phyloP scores from a whole-genome alignment of 345 rosid species.

The Theobroma cacao region DNA sequence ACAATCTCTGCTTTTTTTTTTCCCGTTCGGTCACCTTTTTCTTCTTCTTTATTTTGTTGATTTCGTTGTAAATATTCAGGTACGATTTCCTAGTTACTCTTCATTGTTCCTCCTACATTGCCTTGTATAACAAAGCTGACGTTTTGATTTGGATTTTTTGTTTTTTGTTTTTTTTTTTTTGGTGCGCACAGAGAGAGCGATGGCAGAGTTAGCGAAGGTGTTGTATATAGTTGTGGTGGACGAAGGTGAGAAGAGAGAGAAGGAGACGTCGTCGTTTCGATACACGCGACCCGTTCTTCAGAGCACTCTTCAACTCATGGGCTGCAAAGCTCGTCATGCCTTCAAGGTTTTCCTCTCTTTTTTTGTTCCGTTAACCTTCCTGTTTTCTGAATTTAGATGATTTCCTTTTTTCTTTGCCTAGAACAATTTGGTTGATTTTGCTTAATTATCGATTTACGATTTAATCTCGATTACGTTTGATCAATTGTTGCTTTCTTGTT shows the following conservation, averaged over 20 bases:
- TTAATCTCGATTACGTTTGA: neutral
- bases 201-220: conserved; percentile 71
- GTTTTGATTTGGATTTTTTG: neutral
- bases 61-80: neutral
- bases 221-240: conserved; percentile 88
- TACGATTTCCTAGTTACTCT: neutral
- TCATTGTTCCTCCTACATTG: neutral
- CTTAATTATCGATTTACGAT: neutral
- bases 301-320: conserved; percentile 94
- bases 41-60: neutral
- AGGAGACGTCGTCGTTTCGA: conserved; percentile 53
- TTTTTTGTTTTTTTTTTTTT: neutral
- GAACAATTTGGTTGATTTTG: neutral
- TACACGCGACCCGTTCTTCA: conserved; percentile 91
- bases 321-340: conserved; percentile 97
- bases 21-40: neutral
- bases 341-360: conserved; percentile 56
- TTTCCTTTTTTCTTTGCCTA: neutral
- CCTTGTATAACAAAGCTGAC: neutral
- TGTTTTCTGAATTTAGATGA: neutral
- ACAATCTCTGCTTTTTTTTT: neutral
- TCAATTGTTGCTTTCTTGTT: neutral
- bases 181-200: conserved; percentile 16
- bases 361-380: neutral
- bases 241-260: conserved; percentile 24